Conservation (phyloP, 2,329 filamentous ascomycete species). For the Lecanicillium sp. region DNA sequence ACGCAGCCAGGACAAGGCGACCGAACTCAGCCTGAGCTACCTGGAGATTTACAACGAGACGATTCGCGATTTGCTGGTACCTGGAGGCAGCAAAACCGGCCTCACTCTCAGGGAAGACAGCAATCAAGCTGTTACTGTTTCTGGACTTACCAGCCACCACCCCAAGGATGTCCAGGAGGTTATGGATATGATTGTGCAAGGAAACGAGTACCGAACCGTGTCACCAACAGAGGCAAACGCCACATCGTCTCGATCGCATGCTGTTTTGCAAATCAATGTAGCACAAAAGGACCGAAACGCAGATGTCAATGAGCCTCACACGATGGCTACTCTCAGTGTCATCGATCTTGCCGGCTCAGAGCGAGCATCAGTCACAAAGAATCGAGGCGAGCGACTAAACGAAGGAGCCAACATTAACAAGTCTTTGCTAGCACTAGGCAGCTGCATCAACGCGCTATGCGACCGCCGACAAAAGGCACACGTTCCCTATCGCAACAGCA, state of each 20-base stretch:
- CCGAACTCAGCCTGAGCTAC: slow-evolving; percentile 87
- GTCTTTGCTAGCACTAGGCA: slow-evolving; percentile 84
- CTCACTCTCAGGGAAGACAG: slow-evolving; percentile 92
- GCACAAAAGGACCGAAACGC: slow-evolving; percentile 92
- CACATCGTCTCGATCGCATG: slow-evolving; percentile 93
- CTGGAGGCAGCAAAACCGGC: slow-evolving; percentile 71
- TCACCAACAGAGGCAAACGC: slow-evolving; percentile 96
- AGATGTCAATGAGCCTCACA: slow-evolving; percentile 86
- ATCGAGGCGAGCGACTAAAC: slow-evolving; percentile 79
- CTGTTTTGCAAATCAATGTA: slow-evolving; percentile 94
- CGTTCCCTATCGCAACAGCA: slow-evolving; percentile 95
- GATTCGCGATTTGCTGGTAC: slow-evolving; percentile 88
- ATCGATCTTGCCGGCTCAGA: slow-evolving; percentile 97
- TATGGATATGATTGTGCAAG: slow-evolving; percentile 97
- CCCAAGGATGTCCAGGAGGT: slow-evolving; percentile 90
- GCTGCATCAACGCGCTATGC: slow-evolving; percentile 97
- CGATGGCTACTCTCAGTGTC: slow-evolving; percentile 96
- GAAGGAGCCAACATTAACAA: slow-evolving; percentile 99
- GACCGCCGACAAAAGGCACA: slow-evolving; percentile 87
- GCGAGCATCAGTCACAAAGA: slow-evolving; percentile 92
- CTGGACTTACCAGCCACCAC: slow-evolving; percentile 83
- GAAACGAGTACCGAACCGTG: slow-evolving; percentile 90
- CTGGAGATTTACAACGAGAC: slow-evolving; percentile 99
- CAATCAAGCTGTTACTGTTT: slow-evolving; percentile 84
- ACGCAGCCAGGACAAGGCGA: slow-evolving; percentile 73